Evolutionary conservation across 2,329 filamentous ascomycete genomes (phyloP), one percentile per base, ranked within the genome.

Genomic region (Aspergillus fumigatiaffinis): DNA sequence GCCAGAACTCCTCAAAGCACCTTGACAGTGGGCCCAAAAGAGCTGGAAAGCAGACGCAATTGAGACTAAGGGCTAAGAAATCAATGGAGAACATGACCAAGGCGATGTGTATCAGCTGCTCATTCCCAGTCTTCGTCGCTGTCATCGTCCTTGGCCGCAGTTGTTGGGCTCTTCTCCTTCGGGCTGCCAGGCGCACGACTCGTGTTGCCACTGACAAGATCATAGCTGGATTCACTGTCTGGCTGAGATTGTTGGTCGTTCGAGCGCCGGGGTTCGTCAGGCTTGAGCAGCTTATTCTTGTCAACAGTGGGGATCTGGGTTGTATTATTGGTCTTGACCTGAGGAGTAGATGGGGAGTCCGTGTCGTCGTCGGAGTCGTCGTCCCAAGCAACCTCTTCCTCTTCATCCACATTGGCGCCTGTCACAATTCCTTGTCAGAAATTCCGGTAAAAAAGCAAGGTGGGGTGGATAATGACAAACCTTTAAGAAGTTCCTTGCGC

Each of bases 151-250:
- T 77, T 76, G 17, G 68, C 65, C 48, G 72, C 69, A 21, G 61
- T 42, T 10, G 57, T 47, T 6, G 65, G 49, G 52, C 75, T 80
- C 58, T 74, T 75, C 56, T 84, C 82, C 67, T 82, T 82, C 2
- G 85, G 85, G 58, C 83, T 87, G 4, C 84, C 82, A 1, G 91
- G 89, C 20, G 91, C 88, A 63, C 90, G 89, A 72, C 90, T 96
- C 41, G 87, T 86, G 48, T 85, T 84, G 51, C 89, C 90, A 52
- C 89, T 92, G 49, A 99, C 91, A 35, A 99, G 83, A 72, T 99
- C 94, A 73, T 99, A 99, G 77, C 92, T 96, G 20, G 91, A 91
- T 67, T 99, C 94, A 71, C 93, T 97, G 68, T 94, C 94, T 7
- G 92, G 87, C 65, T 94, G 90, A 26, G 90, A 95, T 72, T 93